Base-by-base conservation (phyloP, 768 basidiomycete species). In the Roridomyces roridus region DNA sequence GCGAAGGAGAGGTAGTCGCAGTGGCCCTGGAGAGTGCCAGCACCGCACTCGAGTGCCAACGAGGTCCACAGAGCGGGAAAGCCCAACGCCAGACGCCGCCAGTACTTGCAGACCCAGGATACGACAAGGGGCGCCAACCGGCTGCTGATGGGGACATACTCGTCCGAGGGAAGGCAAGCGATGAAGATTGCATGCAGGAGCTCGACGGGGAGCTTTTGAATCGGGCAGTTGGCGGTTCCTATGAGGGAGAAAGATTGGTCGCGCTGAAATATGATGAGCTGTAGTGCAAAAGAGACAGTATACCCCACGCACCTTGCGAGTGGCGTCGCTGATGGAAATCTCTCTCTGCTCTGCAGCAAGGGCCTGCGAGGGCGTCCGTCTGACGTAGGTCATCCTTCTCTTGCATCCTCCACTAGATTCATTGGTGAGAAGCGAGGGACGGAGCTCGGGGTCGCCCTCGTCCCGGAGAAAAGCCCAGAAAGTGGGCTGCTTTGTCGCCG, bases 121-220 rank as follows among this genome's bases (percentile, higher is more conserved):
- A 51, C 40, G 3, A 51, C 24, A 4, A 51, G 49, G 4, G 49
- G 49, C 12, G 40, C 49, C 4, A 34, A 18, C 41, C 40, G 28
- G 28, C 5, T 6, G 35, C 29, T 35, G 17, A 31, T 28, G 3
- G 21, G 49, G 15, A 21, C 41, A 12, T 29, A 51, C n/a, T 23
- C 37, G 14, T 7, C 20, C 11, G 5, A 12, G 10, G 49, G 40
- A 21, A 51, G 49, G 11, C 40, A 51, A 1, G 29, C 49, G 11
- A 29, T 20, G 40, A 51, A 51, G 8, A 42, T 51, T 29, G 40
- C 40, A 20, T 24, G 20, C 18, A 51, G 25, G 15, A 51, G 28
- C 23, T 50, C 49, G 6, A 41, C 49, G 11, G 49, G 49, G 6
- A 50, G n/a, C 10, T 29, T 15, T 24, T 51, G 49, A n/a, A 51